Conservation (phyloP, 2,329 filamentous ascomycete genomes). For the Penicillium sp. region DNA sequence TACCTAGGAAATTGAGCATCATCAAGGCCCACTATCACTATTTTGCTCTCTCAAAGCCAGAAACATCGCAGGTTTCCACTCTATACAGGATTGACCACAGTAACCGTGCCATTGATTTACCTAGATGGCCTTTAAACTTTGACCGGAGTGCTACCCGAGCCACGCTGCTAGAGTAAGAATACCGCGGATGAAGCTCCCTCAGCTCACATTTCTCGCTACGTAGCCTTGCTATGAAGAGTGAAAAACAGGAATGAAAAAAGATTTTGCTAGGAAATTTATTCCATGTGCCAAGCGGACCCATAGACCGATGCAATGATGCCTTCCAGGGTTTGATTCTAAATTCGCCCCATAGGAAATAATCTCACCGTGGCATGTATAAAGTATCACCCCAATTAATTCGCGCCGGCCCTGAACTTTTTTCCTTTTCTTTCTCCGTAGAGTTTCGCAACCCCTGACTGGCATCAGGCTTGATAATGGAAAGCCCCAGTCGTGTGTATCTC, state of each 20-base stretch:
- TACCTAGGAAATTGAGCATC: not conserved
- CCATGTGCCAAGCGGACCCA: slow-evolving; percentile 6
- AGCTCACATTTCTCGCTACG: not conserved
- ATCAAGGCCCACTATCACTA: not conserved
- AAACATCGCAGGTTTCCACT: not conserved
- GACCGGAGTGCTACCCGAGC: slow-evolving; percentile 10
- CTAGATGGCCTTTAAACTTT: not conserved
- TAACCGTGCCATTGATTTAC: slow-evolving; percentile 19
- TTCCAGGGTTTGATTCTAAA: not conserved
- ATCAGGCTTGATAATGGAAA: slow-evolving; percentile 27
- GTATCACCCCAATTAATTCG: slow-evolving; percentile 9
- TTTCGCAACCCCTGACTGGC: slow-evolving; percentile 6
- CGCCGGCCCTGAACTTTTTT: not conserved
- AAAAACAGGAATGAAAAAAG: slow-evolving; percentile 10
- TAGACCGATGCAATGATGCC: slow-evolving; percentile 1
- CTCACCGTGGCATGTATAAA: slow-evolving; percentile 18
- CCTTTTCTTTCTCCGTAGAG: slow-evolving; percentile 7
- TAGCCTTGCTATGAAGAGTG: not conserved
- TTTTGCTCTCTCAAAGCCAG: not conserved
- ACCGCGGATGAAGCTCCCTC: not conserved
- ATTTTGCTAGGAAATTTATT: not conserved
- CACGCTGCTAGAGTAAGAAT: not conserved
- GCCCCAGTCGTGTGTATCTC: slow-evolving; percentile 38
- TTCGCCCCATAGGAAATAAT: slow-evolving; percentile 8
- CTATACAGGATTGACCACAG: slow-evolving; percentile 5